Evolutionary conservation across 371 early-diverging fungal genomes (phyloP), one percentile per base, ranked within the genome.

Genomic region (Zancudomyces culisetae): DNA sequence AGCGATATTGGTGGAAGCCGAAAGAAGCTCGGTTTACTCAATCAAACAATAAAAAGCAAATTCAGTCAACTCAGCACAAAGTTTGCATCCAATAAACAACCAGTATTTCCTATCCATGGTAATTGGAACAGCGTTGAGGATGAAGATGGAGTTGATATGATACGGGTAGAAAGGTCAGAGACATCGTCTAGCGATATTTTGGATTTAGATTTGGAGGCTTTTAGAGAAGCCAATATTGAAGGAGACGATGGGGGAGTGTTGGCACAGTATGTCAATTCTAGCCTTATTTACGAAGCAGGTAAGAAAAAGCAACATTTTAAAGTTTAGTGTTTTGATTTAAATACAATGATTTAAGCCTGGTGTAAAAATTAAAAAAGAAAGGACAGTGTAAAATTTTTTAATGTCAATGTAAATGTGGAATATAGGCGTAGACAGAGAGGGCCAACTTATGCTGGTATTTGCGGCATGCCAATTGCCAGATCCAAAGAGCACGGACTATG

Each of bases 381-480:
- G 15, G 15, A 35, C 15, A 35, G 35, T 10, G 15, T 10, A 45
- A 45, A 45, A 45, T 20, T 22, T 45, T 22, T 45, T 20, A 20
- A 12, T 26, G 6, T 26, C 45, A 45, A 22, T 10, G 6, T 6
- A 10, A 45, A 8, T 45, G 6, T 22, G 26, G 19, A 20, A 4
- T 48, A n/a, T 29, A 48, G 48, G 65, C 43, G 63, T 66, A 43
- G 93, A 92, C 63, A 71, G 60, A 59, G 83, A 87, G 50, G 80
- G 82, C 59, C 67, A 84, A 47, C 85, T 87, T 3, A 78, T 90
- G 55, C 68, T 89, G 41, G 80, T 79, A 27, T 71, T 93, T 53
- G 77, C 80, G 55, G 83, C 87, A n/a, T 84, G 85, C 64, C 74
- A 82, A 41, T 60, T 93, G 41, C 94, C 90, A 2, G 74, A 85